These are phyloP conservation scores for Gonium pectorale DNA, from an alignment of 139 green algal species.

Conservation along the genomic window DNA sequence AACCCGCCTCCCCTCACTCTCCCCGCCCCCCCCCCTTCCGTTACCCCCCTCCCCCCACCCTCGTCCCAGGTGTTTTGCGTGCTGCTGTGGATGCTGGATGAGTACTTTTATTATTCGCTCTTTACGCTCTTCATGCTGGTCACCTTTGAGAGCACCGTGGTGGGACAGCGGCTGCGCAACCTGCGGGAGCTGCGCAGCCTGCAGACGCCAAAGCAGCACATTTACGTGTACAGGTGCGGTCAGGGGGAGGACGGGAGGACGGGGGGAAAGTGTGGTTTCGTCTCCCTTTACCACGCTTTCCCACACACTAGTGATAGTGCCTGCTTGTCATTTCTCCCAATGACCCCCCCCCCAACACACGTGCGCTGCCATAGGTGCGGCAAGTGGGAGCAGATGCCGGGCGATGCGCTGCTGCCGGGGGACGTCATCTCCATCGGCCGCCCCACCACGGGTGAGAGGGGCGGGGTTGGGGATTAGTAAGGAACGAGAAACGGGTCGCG, in stretches of 20 bases:
- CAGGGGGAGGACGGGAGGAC: not conserved
- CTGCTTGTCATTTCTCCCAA: too few relatives aligned
- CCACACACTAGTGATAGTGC: too few relatives aligned
- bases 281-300: too few relatives aligned
- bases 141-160: slow-evolving; percentile 97
- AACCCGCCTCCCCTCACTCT: not conserved
- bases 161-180: slow-evolving; percentile 88
- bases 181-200: slow-evolving; percentile 89
- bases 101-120: slow-evolving; percentile 98
- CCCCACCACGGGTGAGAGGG: slow-evolving; percentile 29
- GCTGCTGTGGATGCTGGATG: slow-evolving; percentile 93
- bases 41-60: not conserved
- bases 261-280: not conserved
- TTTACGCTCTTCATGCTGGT: slow-evolving; percentile 99
- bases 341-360: not conserved
- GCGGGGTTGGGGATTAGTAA: too few relatives aligned
- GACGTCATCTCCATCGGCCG: slow-evolving; percentile 96
- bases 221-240: slow-evolving; percentile 65
- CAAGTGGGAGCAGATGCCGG: slow-evolving; percentile 66
- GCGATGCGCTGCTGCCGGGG: slow-evolving; percentile 90
- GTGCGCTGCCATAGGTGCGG: slow-evolving; percentile 39
- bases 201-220: slow-evolving; percentile 80
- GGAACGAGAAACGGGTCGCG: too few relatives aligned
- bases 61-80: slow-evolving; percentile 87
- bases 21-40: not conserved